Conservation (phyloP, 2,329 filamentous ascomycete species). For the Phialophora chinensis region DNA sequence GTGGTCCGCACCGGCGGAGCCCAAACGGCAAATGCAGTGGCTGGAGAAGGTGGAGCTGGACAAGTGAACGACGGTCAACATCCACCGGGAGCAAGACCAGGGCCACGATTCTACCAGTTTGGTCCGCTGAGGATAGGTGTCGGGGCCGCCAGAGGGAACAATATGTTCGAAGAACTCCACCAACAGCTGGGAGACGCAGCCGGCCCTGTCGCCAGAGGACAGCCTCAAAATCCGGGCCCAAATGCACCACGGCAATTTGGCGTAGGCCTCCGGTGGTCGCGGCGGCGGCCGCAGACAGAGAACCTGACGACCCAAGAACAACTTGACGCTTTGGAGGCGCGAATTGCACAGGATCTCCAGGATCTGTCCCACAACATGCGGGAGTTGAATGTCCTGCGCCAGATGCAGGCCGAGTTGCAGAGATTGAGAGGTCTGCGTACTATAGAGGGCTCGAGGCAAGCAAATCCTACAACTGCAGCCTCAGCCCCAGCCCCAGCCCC, state of each 20-base stretch:
- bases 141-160: constrained; percentile 63
- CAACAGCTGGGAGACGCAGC: constrained; percentile 62
- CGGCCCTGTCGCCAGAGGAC: constrained; percentile 53
- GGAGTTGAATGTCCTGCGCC: constrained; percentile 71
- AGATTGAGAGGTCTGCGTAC: constrained; percentile 64
- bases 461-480: background rate
- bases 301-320: constrained; percentile 51
- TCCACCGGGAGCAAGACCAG: constrained; percentile 46
- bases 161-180: constrained; percentile 67
- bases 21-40: constrained; percentile 42
- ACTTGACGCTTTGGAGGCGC: constrained; percentile 69
- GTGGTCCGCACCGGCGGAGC: constrained; percentile 58
- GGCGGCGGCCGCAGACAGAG: constrained; percentile 35
- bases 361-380: constrained; percentile 67
- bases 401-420: constrained; percentile 70
- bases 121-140: constrained; percentile 78
- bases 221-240: constrained; percentile 42
- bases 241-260: constrained; percentile 48
- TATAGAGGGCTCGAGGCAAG: constrained; percentile 25
- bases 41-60: constrained; percentile 39
- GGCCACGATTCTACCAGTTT: constrained; percentile 71
- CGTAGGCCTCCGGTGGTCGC: constrained; percentile 48
- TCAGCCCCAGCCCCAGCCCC: constrained; percentile 14
- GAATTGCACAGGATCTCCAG: constrained; percentile 71
- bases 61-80: constrained; percentile 38